Conservation (phyloP, 495 filamentous ascomycete genomes). For the Neohortaea acidophila region DNA sequence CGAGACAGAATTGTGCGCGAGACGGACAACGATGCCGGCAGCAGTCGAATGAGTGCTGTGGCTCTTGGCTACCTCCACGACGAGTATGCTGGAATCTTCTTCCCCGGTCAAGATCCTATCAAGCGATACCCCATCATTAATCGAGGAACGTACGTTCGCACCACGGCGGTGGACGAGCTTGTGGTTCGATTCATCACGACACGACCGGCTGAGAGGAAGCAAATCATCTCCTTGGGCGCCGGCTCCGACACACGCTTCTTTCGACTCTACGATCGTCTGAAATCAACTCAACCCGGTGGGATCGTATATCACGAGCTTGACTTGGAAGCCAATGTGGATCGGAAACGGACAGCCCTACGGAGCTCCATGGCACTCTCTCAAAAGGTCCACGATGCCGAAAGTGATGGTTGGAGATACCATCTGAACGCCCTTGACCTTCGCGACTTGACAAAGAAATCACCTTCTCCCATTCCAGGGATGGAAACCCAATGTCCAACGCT, state of each 20-base stretch:
- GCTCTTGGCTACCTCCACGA: conserved; percentile 76
- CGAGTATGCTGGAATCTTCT: conserved; percentile 55
- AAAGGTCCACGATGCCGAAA: conserved; percentile 5
- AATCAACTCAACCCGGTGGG: conserved; percentile 18
- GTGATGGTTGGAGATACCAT: conserved; percentile 37
- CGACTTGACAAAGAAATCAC: conserved; percentile 29
- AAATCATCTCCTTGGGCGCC: conserved; percentile 87
- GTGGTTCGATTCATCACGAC: conserved; percentile 51
- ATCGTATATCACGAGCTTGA: conserved; percentile 86
- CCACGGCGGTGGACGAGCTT: conserved; percentile 68
- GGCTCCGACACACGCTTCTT: conserved; percentile 85
- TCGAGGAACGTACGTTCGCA: conserved; percentile 89
- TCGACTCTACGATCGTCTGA: conserved; percentile 42
- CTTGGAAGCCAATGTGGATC: conserved; percentile 48
- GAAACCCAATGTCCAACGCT: conserved; percentile 51
- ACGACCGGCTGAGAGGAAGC: conserved; percentile 33
- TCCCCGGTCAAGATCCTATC: conserved; percentile 21
- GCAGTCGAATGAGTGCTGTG: conserved; percentile 77
- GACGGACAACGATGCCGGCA: conserved; percentile 83
- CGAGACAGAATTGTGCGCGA: conserved; percentile 57
- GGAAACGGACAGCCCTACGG: conserved; percentile 5
- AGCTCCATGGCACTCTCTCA: not conserved
- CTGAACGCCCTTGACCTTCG: conserved; percentile 76
- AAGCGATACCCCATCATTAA: conserved; percentile 81
- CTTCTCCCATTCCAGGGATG: conserved; percentile 21